Evolutionary conservation across 1,284 basidiomycete genomes (phyloP), one percentile per base, ranked within the genome.

Genomic region (Pholiota adiposa): DNA sequence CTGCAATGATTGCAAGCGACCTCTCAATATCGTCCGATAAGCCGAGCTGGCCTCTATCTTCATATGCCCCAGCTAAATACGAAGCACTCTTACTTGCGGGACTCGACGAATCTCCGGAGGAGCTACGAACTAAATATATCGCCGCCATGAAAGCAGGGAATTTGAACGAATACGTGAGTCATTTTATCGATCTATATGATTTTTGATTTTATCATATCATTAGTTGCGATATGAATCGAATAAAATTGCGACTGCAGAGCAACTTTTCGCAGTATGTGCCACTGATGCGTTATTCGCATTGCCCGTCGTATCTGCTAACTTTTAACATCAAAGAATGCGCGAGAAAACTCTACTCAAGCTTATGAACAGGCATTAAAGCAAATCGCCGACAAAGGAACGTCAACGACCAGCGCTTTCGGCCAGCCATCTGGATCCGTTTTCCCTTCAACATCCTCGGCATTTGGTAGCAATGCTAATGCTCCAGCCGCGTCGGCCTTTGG

Each of bases 21-120:
- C 68, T 94, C n/a, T 85, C 83, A 2, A 70, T 74, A 5, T 73
- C 73, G 16, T 74, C 73, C 3, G 92, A 94, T 19, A 87, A 86
- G 67, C 96, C 95, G 0, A 57, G 83, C 6, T 98, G 92, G 90
- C 88, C 89, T n/a, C 76, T 96, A 0, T 89, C 93, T 0, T 89
- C 85, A 0, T 97, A 92, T 71, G 94, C 83, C 0, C 86, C 92
- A 21, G 86, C 87, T 0, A 95, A 96, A 69, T 72, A 83, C 56
- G 92, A 95, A 66, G 88, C 87, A 0, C 87, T 83, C 50, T 67
- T 97, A 5, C 74, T 97, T 16, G 64, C 74, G 4, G 87, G 85
- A 1, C 76, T 90, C 31, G 95, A 97, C 67, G 79, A 90, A 62
- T 91, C 88, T 0, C 84, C 83, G 0, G 96, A 97, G 68, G 96